These are phyloP conservation scores for Solanum okadae DNA, from an alignment of 257 asterid genomes.

Conservation along the genomic window DNA sequence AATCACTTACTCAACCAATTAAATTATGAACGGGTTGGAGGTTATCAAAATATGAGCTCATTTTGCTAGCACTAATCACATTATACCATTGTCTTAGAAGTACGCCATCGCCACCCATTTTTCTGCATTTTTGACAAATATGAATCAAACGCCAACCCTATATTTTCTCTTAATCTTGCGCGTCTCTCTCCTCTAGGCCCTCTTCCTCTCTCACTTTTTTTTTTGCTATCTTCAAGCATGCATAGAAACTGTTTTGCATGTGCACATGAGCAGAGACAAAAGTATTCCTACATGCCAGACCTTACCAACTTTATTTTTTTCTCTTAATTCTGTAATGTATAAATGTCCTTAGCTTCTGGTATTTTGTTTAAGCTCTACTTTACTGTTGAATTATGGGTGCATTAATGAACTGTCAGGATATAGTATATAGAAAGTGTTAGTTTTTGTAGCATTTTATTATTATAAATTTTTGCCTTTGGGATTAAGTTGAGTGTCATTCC, in stretches of 20 bases:
- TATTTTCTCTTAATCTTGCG: not conserved
- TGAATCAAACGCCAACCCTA: too few relatives aligned
- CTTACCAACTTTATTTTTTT: not conserved
- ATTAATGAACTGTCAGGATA: not conserved
- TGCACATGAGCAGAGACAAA: not conserved
- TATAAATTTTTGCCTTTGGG: too few relatives aligned
- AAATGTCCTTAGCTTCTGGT: not conserved
- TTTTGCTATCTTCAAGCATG: not conserved
- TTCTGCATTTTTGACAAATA: too few relatives aligned
- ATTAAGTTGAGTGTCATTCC: too few relatives aligned
- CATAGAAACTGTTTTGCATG: not conserved
- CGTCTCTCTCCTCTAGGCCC: not conserved
- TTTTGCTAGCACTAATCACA: too few relatives aligned
- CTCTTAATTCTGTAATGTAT: not conserved
- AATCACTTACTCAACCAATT: too few relatives aligned
- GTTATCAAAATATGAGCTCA: too few relatives aligned
- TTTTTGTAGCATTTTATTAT: too few relatives aligned
- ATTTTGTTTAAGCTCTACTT: not conserved
- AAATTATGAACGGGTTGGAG: too few relatives aligned
- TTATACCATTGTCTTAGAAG: not conserved
- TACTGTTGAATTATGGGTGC: not conserved
- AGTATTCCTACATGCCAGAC: not conserved
- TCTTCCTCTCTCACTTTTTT: not conserved
- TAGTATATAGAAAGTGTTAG: too few relatives aligned
- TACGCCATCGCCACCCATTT: not conserved